These are phyloP conservation scores for Firmiana major DNA, from an alignment of 345 rosid genomes.

Conservation along the genomic window DNA sequence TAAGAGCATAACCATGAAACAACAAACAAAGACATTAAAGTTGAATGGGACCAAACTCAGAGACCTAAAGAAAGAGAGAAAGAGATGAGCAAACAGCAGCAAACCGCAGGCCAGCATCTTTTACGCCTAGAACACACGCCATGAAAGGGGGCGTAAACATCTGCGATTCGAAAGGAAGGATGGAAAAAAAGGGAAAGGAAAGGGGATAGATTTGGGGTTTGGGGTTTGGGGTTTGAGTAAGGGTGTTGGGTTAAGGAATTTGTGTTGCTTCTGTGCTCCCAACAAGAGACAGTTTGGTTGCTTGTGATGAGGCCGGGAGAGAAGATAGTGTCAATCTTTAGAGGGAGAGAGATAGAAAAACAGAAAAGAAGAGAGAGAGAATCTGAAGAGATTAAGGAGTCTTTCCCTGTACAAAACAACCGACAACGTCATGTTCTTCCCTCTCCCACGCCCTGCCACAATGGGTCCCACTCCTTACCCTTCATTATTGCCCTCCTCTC, in stretches of 20 bases:
- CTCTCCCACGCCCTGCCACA: conserved; percentile 90
- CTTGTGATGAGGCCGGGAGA: conserved; percentile 73
- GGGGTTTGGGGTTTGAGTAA: no score
- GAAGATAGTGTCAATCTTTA: conserved; percentile 16
- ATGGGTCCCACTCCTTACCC: conserved; percentile 32
- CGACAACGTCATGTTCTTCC: conserved; percentile 99
- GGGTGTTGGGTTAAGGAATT: conserved; percentile 10
- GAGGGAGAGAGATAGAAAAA: conserved; percentile 23
- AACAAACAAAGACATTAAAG: conserved; percentile 25
- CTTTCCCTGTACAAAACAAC: conserved; percentile 45
- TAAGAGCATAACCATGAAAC: neutral
- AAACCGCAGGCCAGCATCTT: neutral
- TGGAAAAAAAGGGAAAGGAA: neutral
- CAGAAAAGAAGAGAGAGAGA: conserved; percentile 16
- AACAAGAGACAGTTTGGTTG: conserved; percentile 96
- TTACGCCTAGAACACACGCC: neutral
- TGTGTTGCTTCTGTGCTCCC: conserved; percentile 61
- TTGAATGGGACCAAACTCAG: conserved; percentile 28
- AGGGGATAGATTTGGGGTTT: neutral
- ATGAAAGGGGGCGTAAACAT: neutral
- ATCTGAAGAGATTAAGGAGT: conserved; percentile 12
- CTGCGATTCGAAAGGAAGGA: neutral
- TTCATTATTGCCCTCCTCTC: conserved; percentile 51
- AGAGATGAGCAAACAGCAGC: conserved; percentile 17
- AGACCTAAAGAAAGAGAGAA: conserved; percentile 8